A percentile compares a stretch with the other conserved stretches of the same genome.
These are phyloP conservation scores for Gossypium davidsonii DNA, from an alignment of 441 rosid species.

Conservation along the genomic window DNA sequence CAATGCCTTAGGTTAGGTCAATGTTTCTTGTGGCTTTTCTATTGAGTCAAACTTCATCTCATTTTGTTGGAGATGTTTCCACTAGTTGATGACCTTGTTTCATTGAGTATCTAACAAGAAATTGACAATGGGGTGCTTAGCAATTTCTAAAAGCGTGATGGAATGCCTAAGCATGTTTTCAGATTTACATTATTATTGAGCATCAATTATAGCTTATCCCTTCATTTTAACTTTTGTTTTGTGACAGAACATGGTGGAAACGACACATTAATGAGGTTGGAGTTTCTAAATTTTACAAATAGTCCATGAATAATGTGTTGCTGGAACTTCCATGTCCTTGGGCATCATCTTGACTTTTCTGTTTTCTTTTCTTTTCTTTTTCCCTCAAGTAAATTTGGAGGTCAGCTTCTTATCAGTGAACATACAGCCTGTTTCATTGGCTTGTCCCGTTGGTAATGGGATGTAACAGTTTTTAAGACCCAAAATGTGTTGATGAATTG, in stretches of 20 bases:
- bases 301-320: conserved; percentile 32
- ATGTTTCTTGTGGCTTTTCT: not conserved
- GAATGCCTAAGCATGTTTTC: not conserved
- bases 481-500: not conserved
- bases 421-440: conserved; percentile 4
- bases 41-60: not conserved
- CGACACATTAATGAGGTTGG: conserved; percentile 39
- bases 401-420: conserved; percentile 16
- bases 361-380: conserved; percentile 10
- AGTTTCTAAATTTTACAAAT: conserved; percentile 1
- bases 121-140: not conserved
- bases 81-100: not conserved
- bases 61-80: not conserved
- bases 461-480: conserved; percentile 2
- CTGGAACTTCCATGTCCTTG: conserved; percentile 12
- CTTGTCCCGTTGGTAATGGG: not conserved
- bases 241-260: conserved; percentile 48
- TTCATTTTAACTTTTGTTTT: conserved; percentile 1
- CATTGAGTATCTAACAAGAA: not conserved
- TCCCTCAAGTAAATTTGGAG: conserved; percentile 11
- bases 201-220: not conserved
- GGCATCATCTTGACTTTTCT: not conserved
- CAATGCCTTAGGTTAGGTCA: not conserved
- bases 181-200: not conserved
- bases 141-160: not conserved